Conservation (phyloP, 441 rosid species). For the Adansonia grandidieri region DNA sequence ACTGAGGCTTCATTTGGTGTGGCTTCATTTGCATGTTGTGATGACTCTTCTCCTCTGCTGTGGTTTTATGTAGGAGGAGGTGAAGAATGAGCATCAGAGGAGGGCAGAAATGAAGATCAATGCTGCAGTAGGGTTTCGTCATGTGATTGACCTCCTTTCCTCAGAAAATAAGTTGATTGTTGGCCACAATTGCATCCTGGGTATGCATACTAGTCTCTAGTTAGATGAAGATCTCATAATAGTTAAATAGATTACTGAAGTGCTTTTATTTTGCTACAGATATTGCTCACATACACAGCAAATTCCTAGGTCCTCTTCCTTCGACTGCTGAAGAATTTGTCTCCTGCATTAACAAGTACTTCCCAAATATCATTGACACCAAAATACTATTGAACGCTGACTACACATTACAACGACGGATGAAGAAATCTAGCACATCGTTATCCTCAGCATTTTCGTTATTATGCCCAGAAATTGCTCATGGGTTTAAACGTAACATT, state of each 20-base stretch:
- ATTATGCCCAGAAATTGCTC: slow-evolving; percentile 71
- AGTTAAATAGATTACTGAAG: slow-evolving; percentile 27
- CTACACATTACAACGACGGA: slow-evolving; percentile 46
- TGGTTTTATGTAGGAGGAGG: slow-evolving; percentile 58
- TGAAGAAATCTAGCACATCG: slow-evolving; percentile 75
- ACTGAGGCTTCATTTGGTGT: neutral
- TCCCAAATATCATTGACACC: slow-evolving; percentile 81
- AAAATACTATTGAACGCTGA: slow-evolving; percentile 77
- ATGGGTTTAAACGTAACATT: slow-evolving; percentile 41
- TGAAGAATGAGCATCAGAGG: slow-evolving; percentile 54
- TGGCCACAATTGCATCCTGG: slow-evolving; percentile 93
- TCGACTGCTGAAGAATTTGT: slow-evolving; percentile 67
- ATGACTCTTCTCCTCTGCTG: slow-evolving; percentile 18
- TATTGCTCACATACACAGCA: slow-evolving; percentile 82
- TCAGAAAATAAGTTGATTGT: slow-evolving; percentile 79
- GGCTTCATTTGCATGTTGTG: slow-evolving; percentile 17
- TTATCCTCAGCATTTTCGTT: slow-evolving; percentile 72
- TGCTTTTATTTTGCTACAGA: slow-evolving; percentile 50
- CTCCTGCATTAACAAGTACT: slow-evolving; percentile 55
- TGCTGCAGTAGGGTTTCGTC: slow-evolving; percentile 81
- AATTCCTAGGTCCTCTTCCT: slow-evolving; percentile 85
- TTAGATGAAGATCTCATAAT: slow-evolving; percentile 21
- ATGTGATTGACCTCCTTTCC: slow-evolving; percentile 83
- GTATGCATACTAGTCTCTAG: slow-evolving; percentile 45
- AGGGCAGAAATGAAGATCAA: slow-evolving; percentile 59